phyloP scores from a whole-genome alignment of 75 land plant species.

The Picea glauca region DNA sequence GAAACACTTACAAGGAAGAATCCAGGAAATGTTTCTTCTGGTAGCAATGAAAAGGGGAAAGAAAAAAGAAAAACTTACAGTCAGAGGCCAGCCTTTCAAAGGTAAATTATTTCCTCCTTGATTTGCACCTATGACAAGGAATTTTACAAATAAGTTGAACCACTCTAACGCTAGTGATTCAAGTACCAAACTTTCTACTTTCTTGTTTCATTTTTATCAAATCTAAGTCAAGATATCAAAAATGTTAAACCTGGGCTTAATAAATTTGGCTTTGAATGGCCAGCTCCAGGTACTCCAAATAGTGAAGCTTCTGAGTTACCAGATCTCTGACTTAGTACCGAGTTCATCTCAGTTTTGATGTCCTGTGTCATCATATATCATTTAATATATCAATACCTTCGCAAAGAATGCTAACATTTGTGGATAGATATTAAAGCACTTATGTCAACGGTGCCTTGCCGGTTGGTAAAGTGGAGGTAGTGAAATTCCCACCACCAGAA shows the following conservation, averaged over 20 bases:
- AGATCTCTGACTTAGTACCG: constrained; percentile 40
- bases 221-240: neutral
- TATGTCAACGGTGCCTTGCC: no score
- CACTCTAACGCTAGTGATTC: neutral
- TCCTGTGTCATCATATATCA: constrained; percentile 24
- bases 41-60: neutral
- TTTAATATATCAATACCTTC: neutral
- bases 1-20: neutral
- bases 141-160: neutral
- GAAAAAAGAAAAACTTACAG: neutral
- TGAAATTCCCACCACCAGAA: no score
- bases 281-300: constrained; percentile 46
- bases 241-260: constrained; percentile 40
- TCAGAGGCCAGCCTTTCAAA: constrained; percentile 40
- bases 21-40: neutral
- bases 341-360: constrained; percentile 39
- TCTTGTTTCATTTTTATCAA: neutral
- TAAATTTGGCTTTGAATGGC: constrained; percentile 46
- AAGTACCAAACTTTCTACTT: neutral
- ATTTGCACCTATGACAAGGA: constrained; percentile 37
- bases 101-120: constrained; percentile 40
- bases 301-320: constrained; percentile 41
- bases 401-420: neutral
- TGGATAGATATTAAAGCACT: neutral
- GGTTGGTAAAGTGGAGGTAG: no score